Percentiles rank a stretch among this genome's conserved stretches.
phyloP scores from a whole-genome alignment of 805 yeast species.

The Kazachstania psychrophila region DNA sequence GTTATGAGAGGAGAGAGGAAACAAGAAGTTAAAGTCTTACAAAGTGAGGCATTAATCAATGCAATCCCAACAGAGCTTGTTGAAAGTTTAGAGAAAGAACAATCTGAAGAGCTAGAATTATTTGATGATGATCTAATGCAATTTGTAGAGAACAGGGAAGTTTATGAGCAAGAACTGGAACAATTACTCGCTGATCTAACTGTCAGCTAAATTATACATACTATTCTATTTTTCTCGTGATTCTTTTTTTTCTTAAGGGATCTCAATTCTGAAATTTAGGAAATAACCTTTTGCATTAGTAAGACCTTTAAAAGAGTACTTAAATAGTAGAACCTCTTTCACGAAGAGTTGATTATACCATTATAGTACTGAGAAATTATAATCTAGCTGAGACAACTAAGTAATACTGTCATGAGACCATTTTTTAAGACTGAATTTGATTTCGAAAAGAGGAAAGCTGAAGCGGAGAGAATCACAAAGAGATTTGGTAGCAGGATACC shows the following conservation, averaged over 20 bases:
- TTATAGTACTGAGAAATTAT: too few relatives aligned
- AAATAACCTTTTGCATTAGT: too few relatives aligned
- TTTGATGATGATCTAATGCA: slow-evolving; percentile 25
- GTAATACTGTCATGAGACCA: slow-evolving; percentile 21
- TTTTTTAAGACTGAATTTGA: slow-evolving; percentile 61
- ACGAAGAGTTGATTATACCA: too few relatives aligned
- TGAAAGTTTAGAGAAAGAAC: slow-evolving; percentile 14
- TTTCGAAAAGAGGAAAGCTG: slow-evolving; percentile 90
- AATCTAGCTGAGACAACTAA: background rate
- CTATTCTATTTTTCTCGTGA: too few relatives aligned
- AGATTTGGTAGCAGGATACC: slow-evolving; percentile 91
- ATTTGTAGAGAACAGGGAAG: slow-evolving; percentile 12
- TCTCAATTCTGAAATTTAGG: too few relatives aligned
- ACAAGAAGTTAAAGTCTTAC: slow-evolving; percentile 10
- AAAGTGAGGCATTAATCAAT: slow-evolving; percentile 15
- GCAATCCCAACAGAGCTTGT: slow-evolving; percentile 14
- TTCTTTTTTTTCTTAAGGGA: slow-evolving; percentile 2
- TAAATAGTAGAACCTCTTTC: too few relatives aligned
- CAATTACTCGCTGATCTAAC: slow-evolving; percentile 10
- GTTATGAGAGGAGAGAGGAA: slow-evolving; percentile 18
- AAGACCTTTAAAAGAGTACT: too few relatives aligned
- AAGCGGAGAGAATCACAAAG: slow-evolving; percentile 80
- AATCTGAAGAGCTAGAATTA: slow-evolving; percentile 9
- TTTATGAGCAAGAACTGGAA: slow-evolving; percentile 16
- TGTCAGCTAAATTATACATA: slow-evolving; percentile 5